Conservation (phyloP, 2,329 filamentous ascomycete species). For the Fusarium bulbicola region DNA sequence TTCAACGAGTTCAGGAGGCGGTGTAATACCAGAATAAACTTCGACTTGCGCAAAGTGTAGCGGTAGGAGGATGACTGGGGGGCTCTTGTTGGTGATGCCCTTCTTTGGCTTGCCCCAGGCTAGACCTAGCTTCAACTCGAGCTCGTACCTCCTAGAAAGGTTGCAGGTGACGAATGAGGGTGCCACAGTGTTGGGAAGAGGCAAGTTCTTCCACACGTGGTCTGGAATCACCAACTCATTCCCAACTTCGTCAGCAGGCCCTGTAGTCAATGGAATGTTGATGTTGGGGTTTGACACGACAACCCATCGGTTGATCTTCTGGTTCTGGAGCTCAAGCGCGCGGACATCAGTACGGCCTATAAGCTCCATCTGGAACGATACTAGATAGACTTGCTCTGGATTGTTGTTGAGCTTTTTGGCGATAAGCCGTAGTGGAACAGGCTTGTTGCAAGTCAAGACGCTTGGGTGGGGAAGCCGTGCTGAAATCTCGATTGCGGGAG, state of each 20-base stretch:
- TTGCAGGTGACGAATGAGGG: conserved; percentile 93
- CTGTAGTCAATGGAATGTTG: conserved; percentile 71
- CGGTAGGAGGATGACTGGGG: conserved; percentile 82
- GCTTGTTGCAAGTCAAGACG: conserved; percentile 88
- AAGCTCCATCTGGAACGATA: conserved; percentile 82
- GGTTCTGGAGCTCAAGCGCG: conserved; percentile 77
- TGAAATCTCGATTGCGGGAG: conserved; percentile 78
- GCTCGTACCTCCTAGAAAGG: conserved; percentile 79
- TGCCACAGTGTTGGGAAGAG: conserved; percentile 85
- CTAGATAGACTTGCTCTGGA: conserved; percentile 76
- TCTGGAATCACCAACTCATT: conserved; percentile 76
- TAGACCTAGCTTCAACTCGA: conserved; percentile 83
- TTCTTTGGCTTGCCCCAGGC: conserved; percentile 71
- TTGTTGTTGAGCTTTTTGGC: conserved; percentile 78
- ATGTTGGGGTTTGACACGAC: conserved; percentile 78
- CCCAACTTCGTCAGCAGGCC: conserved; percentile 64
- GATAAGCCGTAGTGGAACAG: conserved; percentile 81
- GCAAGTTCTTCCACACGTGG: conserved; percentile 74
- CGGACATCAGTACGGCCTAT: conserved; percentile 82
- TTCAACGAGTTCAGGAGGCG: conserved; percentile 78
- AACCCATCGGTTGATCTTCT: conserved; percentile 79
- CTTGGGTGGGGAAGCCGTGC: conserved; percentile 87
- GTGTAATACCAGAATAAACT: conserved; percentile 87
- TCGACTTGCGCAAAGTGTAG: conserved; percentile 78
- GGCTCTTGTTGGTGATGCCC: conserved; percentile 43